Base-by-base conservation (phyloP, 2,329 filamentous ascomycete species). In the Waltergamsia citrina region DNA sequence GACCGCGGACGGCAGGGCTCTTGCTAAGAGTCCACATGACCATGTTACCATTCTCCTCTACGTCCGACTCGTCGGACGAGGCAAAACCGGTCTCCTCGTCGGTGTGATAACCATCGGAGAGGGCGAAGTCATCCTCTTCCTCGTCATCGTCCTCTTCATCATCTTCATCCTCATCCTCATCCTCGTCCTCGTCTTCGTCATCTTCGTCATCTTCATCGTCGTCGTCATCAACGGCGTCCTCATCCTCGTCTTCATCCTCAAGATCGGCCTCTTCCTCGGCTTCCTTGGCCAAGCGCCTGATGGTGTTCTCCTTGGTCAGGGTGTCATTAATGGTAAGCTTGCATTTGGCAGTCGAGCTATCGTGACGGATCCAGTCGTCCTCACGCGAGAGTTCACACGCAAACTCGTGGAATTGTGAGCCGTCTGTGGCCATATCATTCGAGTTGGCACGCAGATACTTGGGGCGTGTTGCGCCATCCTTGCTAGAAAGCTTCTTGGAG, bases 321-420 rank as follows among this genome's bases (percentile, higher is more conserved):
- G 88, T 94, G 52, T 96, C 92, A 44, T 81, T 78, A 43, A 98
- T 80, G 4, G 88, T 96, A 25, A 98, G 68, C 49, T 85, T 86
- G 32, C 70, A 70, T 36, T 70, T 69, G 43, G 77, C 66, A 21
- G 74, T 71, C 7, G 71, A 67, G 22, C 74, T 66, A 47, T 85
- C 81, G 36, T 81, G 77, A 12, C 66, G 66, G 20, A 93, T 85
- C 92, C 92, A 98, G 47, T 94, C 88, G 38, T 95, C 88, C 41
- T 92, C 83, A 38, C 85, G 77, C 26, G 81, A 69, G 38, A 78
- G 71, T 32, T 85, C 87, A 52, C 82, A 87, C 28, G 85, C 90
- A 54, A 96, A 96, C 49, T 94, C 90, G 53, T 95, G 85, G 52
- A 95, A 96, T 32, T 63, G 76, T 51, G 62, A 77, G 18, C 67